phyloP scores from a whole-genome alignment of 2,329 filamentous ascomycete species.

The Dothistroma pini region DNA sequence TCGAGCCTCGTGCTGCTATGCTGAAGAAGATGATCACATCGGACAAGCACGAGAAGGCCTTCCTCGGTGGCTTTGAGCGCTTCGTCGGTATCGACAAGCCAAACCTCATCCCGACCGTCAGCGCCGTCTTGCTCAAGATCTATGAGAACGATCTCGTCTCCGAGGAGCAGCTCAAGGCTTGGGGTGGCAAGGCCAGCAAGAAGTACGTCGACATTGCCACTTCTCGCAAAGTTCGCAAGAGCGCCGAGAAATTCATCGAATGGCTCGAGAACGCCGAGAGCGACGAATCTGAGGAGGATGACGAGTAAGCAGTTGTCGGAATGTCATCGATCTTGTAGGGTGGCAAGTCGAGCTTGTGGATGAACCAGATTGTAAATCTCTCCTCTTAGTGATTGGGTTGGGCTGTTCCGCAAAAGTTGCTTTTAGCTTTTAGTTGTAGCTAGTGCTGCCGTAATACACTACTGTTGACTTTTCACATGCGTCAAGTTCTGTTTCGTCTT shows the following conservation, averaged over 20 bases:
- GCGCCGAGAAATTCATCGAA: conserved; percentile 86
- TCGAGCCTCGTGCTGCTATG: conserved; percentile 76
- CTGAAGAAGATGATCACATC: conserved; percentile 84
- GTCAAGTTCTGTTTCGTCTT: neutral
- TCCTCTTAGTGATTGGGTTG: conserved; percentile 12
- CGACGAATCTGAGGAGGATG: conserved; percentile 29
- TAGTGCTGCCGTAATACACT: conserved; percentile 11
- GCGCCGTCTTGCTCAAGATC: conserved; percentile 82
- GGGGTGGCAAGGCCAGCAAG: conserved; percentile 95
- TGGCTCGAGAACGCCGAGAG: conserved; percentile 65
- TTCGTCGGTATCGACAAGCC: conserved; percentile 81
- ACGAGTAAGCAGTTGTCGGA: conserved; percentile 13
- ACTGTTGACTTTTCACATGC: neutral
- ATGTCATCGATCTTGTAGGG: neutral
- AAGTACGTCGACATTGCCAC: conserved; percentile 89
- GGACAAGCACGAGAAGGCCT: conserved; percentile 91
- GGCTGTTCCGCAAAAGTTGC: neutral
- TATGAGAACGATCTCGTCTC: conserved; percentile 86
- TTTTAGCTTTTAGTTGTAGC: conserved; percentile 4
- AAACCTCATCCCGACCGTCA: conserved; percentile 71
- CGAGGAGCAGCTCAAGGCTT: conserved; percentile 84
- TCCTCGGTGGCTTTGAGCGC: conserved; percentile 91
- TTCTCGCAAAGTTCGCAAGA: conserved; percentile 94
- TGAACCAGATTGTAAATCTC: conserved; percentile 14
- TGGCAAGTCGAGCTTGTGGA: neutral